Evolutionary conservation across 495 filamentous ascomycete genomes (phyloP), one percentile per base, ranked within the genome.

Genomic region (Aspergillus cavernicola): DNA sequence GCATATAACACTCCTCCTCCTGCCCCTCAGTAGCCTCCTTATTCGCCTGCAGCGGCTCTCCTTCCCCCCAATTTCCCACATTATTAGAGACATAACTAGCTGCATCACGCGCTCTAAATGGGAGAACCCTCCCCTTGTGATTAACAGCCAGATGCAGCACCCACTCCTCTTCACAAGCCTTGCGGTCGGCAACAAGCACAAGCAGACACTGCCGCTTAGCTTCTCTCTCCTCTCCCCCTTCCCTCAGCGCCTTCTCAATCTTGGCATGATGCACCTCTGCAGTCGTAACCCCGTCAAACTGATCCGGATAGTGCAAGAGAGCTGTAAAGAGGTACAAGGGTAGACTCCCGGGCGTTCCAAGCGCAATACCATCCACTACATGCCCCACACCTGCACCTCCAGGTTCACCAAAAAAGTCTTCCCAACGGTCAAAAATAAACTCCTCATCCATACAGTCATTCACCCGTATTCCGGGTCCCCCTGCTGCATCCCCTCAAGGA

Each of bases 161-260:
- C 52, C 52, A 59, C 5, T 52, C 57, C 3, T 59, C 57, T 31
- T 55, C 52, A 29, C 57, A 59, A n/a, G 57, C 57, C 52, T 55
- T 55, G 16, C 57, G 52, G 50, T 59, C 57, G 3, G 52, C 57
- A 28, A 59, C 41, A 36, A 47, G 35, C 18, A 59, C 52, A 3
- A 59, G 32, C 20, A 40, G 20, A 3, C 6, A 24, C 33, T 59
- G 57, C 13, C 19, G n/a, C 20, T 26, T 31, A n/a, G 26, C 37
- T 11, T 10, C 22, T 7, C 36, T 16, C 36, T 18, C 36, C 32
- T 15, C 13, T 15, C n/a, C n/a, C n/a, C n/a, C n/a, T n/a, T n/a
- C n/a, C n/a, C n/a, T n/a, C n/a, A n/a, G n/a, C n/a, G n/a, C n/a
- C n/a, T n/a, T n/a, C 2, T 18, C 6, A 19, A 10, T 16, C 15